Conservation (phyloP, 352 stramenopile genomes). For the Pilasporangium apinafurcum region DNA sequence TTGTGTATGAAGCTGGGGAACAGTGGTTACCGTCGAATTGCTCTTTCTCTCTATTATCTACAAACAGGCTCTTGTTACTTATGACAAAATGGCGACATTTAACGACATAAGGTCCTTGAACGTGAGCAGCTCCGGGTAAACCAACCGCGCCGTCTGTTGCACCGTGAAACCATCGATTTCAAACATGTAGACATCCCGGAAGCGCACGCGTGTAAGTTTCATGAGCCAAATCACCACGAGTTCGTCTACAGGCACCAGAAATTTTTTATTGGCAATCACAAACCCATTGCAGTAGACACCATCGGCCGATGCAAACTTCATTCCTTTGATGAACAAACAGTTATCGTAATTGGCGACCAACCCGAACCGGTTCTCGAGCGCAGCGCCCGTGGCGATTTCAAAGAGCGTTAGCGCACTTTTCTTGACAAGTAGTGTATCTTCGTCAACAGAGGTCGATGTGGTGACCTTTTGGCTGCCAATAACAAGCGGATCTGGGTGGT, state of each 20-base stretch:
- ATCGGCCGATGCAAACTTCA: conserved; percentile 21
- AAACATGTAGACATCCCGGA: conserved; percentile 5
- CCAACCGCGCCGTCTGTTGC: background rate
- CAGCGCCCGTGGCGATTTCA: conserved; percentile 14
- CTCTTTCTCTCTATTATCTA: no score
- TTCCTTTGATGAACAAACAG: conserved; percentile 22
- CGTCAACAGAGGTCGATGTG: no score
- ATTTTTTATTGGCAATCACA: conserved; percentile 4
- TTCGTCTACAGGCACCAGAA: background rate
- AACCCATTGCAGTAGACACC: conserved; percentile 8
- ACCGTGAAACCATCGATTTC: conserved; percentile 4
- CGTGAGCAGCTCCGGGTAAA: conserved; percentile 4
- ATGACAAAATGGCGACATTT: conserved; percentile 2
- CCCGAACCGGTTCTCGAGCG: conserved; percentile 13
- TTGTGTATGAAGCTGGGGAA: no score
- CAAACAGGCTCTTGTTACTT: no score
- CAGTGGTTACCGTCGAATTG: no score
- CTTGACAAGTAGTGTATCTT: conserved; percentile 1
- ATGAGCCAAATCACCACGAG: conserved; percentile 1
- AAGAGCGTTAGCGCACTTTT: conserved; percentile 18
- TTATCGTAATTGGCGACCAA: conserved; percentile 19
- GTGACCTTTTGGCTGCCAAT: background rate
- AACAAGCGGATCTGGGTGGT: background rate
- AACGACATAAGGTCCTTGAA: background rate
- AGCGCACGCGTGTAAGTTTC: conserved; percentile 1